Conservation (phyloP, 2,329 filamentous ascomycete genomes). For the Exophiala viscosa region DNA sequence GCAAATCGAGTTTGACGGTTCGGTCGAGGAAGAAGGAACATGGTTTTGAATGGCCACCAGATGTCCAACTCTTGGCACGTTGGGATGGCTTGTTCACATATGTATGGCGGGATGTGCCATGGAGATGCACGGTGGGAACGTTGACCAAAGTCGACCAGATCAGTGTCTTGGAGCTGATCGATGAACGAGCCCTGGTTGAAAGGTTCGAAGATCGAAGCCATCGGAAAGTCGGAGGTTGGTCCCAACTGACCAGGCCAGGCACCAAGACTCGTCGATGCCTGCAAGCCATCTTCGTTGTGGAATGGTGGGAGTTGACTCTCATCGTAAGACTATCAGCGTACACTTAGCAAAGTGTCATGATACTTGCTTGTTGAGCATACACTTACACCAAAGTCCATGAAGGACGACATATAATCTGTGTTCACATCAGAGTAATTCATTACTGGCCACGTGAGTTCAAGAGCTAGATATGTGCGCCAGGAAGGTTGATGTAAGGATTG, state of each 20-base stretch:
- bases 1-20: background rate
- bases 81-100: too few relatives aligned
- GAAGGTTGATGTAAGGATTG: background rate
- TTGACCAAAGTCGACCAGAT: background rate
- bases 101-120: too few relatives aligned
- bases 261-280: background rate
- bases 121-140: too few relatives aligned
- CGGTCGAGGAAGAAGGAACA: background rate
- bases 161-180: background rate
- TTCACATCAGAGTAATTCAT: background rate
- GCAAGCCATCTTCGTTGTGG: background rate
- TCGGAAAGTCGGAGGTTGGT: background rate
- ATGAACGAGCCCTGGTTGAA: background rate
- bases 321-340: background rate
- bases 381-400: background rate
- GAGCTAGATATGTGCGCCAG: background rate
- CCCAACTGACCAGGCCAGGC: background rate
- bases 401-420: background rate
- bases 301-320: background rate
- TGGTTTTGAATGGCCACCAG: conserved; percentile 2
- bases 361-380: background rate
- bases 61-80: too few relatives aligned
- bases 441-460: background rate
- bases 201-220: background rate
- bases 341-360: background rate